A percentile compares a stretch with the other conserved stretches of the same genome.
phyloP scores from a whole-genome alignment of 768 basidiomycete species.

The Naganishia randhawae region DNA sequence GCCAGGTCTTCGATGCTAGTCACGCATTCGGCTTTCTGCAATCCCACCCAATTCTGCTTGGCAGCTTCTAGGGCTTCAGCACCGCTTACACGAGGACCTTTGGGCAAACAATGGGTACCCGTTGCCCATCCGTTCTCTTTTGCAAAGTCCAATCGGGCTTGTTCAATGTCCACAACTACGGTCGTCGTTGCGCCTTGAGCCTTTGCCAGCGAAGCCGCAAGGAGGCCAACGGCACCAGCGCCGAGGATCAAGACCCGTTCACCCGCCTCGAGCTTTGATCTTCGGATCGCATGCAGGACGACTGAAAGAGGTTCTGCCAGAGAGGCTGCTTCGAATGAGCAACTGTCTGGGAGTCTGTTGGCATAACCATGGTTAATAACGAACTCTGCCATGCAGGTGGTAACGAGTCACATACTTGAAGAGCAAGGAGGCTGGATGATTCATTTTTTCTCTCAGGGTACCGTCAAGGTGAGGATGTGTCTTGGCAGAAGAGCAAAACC shows the following conservation, averaged over 20 bases:
- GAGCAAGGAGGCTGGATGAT: slow-evolving; percentile 78
- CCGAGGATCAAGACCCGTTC: slow-evolving; percentile 83
- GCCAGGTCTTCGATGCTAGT: slow-evolving; percentile 58
- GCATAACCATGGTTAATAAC: background rate
- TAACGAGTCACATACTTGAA: slow-evolving; percentile 66
- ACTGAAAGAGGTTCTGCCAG: slow-evolving; percentile 94
- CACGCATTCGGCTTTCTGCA: slow-evolving; percentile 58
- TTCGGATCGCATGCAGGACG: slow-evolving; percentile 62
- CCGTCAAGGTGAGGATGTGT: slow-evolving; percentile 91
- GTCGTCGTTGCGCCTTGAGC: slow-evolving; percentile 65
- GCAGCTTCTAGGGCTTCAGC: slow-evolving; percentile 43
- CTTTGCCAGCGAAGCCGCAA: slow-evolving; percentile 76
- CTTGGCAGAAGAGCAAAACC: slow-evolving; percentile 84
- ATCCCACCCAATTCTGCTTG: slow-evolving; percentile 42
- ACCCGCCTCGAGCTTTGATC: slow-evolving; percentile 54
- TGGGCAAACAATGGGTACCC: slow-evolving; percentile 64
- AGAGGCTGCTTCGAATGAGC: slow-evolving; percentile 57
- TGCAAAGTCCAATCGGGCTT: slow-evolving; percentile 73
- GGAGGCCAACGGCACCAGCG: slow-evolving; percentile 86
- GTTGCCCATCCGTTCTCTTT: slow-evolving; percentile 70
- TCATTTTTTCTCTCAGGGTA: slow-evolving; percentile 79
- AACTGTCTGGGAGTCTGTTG: slow-evolving; percentile 19
- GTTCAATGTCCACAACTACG: slow-evolving; percentile 82
- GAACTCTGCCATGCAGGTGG: slow-evolving; percentile 5
- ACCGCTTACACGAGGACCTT: slow-evolving; percentile 46